Evolutionary conservation across 352 stramenopile species (phyloP), one percentile per base, ranked within the genome.

Genomic region (Globisporangium echinulatum): DNA sequence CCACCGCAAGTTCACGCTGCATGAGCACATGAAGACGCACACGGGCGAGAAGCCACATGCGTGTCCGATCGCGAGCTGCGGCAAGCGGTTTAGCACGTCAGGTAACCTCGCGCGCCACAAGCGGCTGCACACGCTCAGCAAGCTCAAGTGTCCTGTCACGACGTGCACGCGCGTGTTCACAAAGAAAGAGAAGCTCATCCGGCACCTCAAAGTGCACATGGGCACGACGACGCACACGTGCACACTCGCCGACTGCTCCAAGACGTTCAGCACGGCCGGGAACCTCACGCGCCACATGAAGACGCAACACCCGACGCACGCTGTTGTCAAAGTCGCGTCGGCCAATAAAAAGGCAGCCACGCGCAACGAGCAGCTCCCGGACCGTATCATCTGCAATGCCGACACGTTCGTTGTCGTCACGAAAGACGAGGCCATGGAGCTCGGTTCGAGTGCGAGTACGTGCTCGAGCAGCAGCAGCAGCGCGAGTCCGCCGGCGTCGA

Each of bases 1-100:
- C 69, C 77, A 85, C 65, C 79, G 79, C 66, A 85, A 84, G 51
- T 88, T 85, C 59, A 88, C 79, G 40, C 65, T 87, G 56, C 82
- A 74, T 52, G 78, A 88, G 52, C 82, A 92, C 61, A 74, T 87
- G 55, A 89, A 89, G 70, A 92, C 80, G 48, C 82, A 91, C 71
- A 90, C 79, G 54, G 82, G 82, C 14, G 79, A 90, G 66, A 77
- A 88, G 59, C 80, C 82, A 4, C 77, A 89, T 56, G 51, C 71
- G 36, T 89, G 81, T 49, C 74, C 79, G 17, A 63, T 78, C n/a
- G 51, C 54, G 13, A 67, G 60, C 37, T 92, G 83, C 59, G 66
- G 67, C 59, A 88, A 88, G 71, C 72, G 74, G 5, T 92, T 91
- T 42, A 88, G 70, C 55, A 89, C 79, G 14, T 87, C 79, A 0